A percentile compares a stretch with the other conserved stretches of the same genome.
phyloP scores from a whole-genome alignment of 78 protist species.

The Dictyostelium citrinum region DNA sequence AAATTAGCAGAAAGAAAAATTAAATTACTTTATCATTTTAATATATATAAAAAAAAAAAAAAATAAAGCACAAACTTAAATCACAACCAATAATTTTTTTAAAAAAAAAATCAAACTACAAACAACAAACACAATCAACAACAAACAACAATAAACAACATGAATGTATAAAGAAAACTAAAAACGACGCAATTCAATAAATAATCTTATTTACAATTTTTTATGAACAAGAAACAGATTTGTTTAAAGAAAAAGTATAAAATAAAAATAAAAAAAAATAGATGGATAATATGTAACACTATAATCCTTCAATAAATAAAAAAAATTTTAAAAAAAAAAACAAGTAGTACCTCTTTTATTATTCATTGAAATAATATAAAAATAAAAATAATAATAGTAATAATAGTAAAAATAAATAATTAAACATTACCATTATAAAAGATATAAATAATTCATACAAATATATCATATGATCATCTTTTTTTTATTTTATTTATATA shows the following conservation, averaged over 20 bases:
- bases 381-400: no score
- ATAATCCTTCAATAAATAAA: background rate
- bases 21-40: background rate
- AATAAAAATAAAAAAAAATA: background rate
- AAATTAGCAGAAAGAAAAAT: slow-evolving; percentile 72
- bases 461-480: no score
- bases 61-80: no score
- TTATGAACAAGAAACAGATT: background rate
- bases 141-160: background rate
- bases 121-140: no score
- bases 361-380: no score
- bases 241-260: background rate
- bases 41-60: background rate
- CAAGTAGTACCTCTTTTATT: background rate
- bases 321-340: background rate
- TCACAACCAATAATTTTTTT: no score
- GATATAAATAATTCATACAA: no score
- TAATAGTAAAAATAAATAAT: no score
- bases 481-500: no score
- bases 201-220: background rate
- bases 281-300: background rate
- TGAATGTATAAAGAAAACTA: background rate
- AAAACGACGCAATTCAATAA: background rate
- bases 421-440: no score
- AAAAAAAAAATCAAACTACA: no score